Evolutionary conservation across 1,284 basidiomycete genomes (phyloP).

Genomic region (Amylostereum chailletii): DNA sequence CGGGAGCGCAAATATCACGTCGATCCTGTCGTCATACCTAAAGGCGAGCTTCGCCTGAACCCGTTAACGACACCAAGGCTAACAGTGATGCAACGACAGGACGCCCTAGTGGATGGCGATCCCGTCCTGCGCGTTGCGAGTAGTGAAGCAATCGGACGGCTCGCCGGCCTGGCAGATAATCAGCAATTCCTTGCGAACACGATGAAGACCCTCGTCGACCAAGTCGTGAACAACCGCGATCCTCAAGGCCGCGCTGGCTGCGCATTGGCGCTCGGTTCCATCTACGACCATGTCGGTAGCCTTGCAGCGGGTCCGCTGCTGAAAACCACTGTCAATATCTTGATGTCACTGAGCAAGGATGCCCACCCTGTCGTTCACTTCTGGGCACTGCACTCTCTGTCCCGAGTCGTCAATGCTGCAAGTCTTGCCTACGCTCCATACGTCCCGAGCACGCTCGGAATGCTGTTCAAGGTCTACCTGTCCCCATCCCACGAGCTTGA

Average conservation of each 20-base stretch:
- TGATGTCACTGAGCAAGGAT: slow-evolving; percentile 93
- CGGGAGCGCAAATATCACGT: slow-evolving; percentile 62
- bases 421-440: slow-evolving; percentile 89
- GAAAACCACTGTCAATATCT: slow-evolving; percentile 93
- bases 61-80: no score
- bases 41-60: slow-evolving; percentile 42
- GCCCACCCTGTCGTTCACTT: slow-evolving; percentile 97
- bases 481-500: slow-evolving; percentile 91
- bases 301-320: slow-evolving; percentile 89
- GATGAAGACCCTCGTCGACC: slow-evolving; percentile 89
- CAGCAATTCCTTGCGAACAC: slow-evolving; percentile 75
- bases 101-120: slow-evolving; percentile 79
- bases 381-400: slow-evolving; percentile 83
- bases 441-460: slow-evolving; percentile 82
- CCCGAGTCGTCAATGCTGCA: slow-evolving; percentile 85
- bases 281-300: slow-evolving; percentile 90
- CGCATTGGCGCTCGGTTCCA: slow-evolving; percentile 88
- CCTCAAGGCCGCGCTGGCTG: slow-evolving; percentile 92
- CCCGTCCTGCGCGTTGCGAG: slow-evolving; percentile 68
- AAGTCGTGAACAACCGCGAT: slow-evolving; percentile 94
- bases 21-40: slow-evolving; percentile 65
- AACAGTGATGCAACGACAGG: slow-evolving; percentile 31
- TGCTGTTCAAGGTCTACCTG: slow-evolving; percentile 87
- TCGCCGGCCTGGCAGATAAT: slow-evolving; percentile 80
- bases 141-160: slow-evolving; percentile 87